Conservation (phyloP, 139 green algal genomes). For the Ettlia oleoabundans region DNA sequence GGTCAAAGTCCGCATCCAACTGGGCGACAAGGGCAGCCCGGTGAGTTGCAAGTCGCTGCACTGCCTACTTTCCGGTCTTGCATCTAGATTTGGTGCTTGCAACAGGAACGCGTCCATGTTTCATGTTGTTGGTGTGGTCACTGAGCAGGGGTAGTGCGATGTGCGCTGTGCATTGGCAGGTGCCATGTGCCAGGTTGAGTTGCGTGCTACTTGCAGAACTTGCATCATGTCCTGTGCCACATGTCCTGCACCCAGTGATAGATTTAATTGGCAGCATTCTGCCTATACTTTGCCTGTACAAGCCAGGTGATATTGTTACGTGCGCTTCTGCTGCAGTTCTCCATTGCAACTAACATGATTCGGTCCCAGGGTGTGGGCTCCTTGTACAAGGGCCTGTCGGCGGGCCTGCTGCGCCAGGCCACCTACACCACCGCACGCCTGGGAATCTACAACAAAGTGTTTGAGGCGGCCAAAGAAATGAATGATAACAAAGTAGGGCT, state of each 20-base stretch:
- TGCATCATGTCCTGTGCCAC: not conserved
- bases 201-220: too few relatives aligned
- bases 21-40: conserved; percentile 88
- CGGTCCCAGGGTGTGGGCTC: conserved; percentile 72
- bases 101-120: too few relatives aligned
- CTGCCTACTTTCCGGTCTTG: not conserved
- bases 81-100: not conserved
- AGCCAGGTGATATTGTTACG: too few relatives aligned
- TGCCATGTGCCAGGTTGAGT: too few relatives aligned
- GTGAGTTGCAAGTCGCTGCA: conserved; percentile 53
- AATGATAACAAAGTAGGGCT: conserved; percentile 68
- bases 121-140: not conserved
- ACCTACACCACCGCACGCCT: conserved; percentile 99
- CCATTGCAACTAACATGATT: conserved; percentile 75
- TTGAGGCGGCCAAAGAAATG: conserved; percentile 50
- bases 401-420: conserved; percentile 96
- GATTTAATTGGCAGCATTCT: not conserved
- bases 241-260: not conserved
- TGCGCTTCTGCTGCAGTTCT: conserved; percentile 62
- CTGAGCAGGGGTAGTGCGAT: too few relatives aligned
- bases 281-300: not conserved
- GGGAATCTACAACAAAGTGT: conserved; percentile 89
- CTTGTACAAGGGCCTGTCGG: conserved; percentile 95
- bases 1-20: conserved; percentile 98
- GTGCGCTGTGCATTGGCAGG: too few relatives aligned